These are phyloP conservation scores for Apiospora hydei DNA, from an alignment of 2,329 filamentous ascomycete genomes.

Conservation along the genomic window DNA sequence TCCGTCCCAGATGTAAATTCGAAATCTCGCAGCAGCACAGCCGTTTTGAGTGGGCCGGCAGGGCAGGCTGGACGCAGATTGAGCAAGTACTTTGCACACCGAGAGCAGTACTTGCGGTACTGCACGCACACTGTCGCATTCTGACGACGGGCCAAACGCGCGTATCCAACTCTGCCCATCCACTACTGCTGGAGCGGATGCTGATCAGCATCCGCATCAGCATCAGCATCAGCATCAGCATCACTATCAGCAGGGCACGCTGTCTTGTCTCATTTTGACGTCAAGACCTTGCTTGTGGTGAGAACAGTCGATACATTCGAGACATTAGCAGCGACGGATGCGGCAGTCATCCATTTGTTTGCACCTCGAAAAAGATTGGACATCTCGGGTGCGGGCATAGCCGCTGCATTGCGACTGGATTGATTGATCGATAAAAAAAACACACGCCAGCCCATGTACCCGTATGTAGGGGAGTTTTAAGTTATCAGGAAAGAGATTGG, in stretches of 20 bases:
- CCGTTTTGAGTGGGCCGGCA: constrained; percentile 7
- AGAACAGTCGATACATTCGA: neutral
- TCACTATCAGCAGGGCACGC: neutral
- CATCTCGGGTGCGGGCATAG: neutral
- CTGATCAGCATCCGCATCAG: too few relatives aligned
- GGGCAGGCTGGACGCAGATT: too few relatives aligned
- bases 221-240: neutral
- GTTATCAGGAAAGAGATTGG: neutral
- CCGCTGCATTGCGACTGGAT: neutral
- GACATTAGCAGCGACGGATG: neutral
- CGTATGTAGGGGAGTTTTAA: neutral
- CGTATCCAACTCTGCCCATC: neutral
- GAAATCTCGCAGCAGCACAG: constrained; percentile 11
- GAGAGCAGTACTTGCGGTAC: too few relatives aligned
- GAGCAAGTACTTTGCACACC: too few relatives aligned
- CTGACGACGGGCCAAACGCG: neutral
- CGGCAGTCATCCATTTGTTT: neutral
- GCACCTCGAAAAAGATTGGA: neutral
- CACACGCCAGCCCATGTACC: too few relatives aligned
- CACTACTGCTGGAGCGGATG: neutral
- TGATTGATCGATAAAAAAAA: too few relatives aligned
- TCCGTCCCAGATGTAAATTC: neutral
- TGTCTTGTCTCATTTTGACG: constrained; percentile 11
- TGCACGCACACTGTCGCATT: neutral
- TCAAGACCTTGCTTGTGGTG: neutral